Percentiles rank a stretch among this genome's conserved stretches.
phyloP scores from a whole-genome alignment of 371 early-diverging fungal species.

The Mortierella sp. region DNA sequence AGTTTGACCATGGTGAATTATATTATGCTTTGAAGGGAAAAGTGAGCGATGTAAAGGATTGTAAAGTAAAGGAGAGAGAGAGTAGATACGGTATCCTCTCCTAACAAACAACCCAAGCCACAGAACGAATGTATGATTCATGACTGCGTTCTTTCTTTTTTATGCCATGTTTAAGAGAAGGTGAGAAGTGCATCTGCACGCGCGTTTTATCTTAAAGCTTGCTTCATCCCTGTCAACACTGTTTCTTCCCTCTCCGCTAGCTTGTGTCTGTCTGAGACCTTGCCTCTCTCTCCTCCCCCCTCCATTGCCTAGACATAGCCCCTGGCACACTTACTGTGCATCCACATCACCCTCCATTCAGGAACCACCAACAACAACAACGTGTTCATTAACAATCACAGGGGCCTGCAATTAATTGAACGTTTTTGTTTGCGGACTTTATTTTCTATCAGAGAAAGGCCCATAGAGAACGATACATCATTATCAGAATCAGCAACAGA shows the following conservation, averaged over 20 bases:
- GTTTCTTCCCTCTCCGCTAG: neutral
- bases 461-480: constrained; percentile 4
- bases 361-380: neutral
- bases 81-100: neutral
- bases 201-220: neutral
- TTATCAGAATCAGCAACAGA: constrained; percentile 11
- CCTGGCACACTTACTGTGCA: neutral
- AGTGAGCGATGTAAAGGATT: neutral
- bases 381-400: constrained; percentile 11
- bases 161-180: neutral
- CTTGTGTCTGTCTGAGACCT: neutral
- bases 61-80: neutral
- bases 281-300: neutral
- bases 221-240: neutral
- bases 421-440: neutral
- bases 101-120: constrained; percentile 4
- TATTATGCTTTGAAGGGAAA: neutral
- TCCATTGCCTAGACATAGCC: neutral
- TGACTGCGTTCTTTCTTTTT: constrained; percentile 1
- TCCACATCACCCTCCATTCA: neutral
- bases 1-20: constrained; percentile 53
- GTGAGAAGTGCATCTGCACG: neutral
- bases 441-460: neutral
- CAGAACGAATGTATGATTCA: neutral
- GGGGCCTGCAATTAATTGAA: neutral